Conservation (phyloP, 108 stramenopile genomes). For the Skeletonema menzelii region DNA sequence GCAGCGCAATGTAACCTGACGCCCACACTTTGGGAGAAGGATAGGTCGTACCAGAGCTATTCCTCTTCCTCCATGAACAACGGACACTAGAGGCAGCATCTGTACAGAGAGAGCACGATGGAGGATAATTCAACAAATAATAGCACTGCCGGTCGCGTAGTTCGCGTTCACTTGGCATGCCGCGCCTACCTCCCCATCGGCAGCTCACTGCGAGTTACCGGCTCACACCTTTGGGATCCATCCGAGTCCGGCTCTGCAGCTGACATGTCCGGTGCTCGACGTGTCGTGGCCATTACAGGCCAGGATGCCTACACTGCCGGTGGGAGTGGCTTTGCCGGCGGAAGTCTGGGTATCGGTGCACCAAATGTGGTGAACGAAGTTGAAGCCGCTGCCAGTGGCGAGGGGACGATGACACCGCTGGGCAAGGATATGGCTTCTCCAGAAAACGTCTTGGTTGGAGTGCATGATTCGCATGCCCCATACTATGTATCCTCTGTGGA, state of each 20-base stretch:
- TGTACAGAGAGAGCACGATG: not conserved
- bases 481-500: constrained; percentile 26
- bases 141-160: constrained; percentile 22
- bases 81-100: too few species aligned
- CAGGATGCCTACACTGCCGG: constrained; percentile 13
- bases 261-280: constrained; percentile 14
- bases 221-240: constrained; percentile 35
- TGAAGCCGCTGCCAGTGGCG: not conserved
- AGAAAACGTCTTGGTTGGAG: not conserved
- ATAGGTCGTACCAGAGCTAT: too few species aligned
- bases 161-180: constrained; percentile 42
- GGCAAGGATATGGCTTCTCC: not conserved
- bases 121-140: not conserved
- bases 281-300: not conserved
- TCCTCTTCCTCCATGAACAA: too few species aligned
- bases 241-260: constrained; percentile 5
- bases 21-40: too few species aligned
- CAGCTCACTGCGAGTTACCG: constrained; percentile 36
- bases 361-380: constrained; percentile 7
- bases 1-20: too few species aligned
- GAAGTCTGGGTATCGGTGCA: constrained; percentile 1
- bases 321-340: not conserved
- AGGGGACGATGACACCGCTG: constrained; percentile 9
- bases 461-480: constrained; percentile 21
- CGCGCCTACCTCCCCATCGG: constrained; percentile 34